Evolutionary conservation across 176 grass and related monocot species (phyloP).

Genomic region (Thalia dealbata): DNA sequence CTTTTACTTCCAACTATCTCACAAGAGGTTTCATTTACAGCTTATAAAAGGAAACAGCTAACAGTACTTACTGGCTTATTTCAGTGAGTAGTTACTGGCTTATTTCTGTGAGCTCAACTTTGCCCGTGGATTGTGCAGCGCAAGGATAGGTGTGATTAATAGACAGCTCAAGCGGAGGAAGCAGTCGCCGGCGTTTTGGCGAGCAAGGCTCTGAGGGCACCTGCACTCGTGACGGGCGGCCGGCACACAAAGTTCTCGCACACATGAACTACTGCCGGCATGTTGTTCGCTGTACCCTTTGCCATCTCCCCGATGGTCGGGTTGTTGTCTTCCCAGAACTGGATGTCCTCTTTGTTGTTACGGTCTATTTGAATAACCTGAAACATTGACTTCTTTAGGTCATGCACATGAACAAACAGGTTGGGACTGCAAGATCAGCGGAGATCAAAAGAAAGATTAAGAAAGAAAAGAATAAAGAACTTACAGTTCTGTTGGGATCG

Average conservation of each 20-base stretch:
- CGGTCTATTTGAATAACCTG: conserved; percentile 12
- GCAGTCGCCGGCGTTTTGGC: conserved; percentile 26
- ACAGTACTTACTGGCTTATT: neutral
- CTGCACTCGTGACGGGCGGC: conserved; percentile 43
- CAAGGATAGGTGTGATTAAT: neutral
- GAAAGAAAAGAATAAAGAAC: conserved; percentile 5
- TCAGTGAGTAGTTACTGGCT: no score
- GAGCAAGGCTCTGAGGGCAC: conserved; percentile 38
- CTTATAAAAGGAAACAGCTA: no score
- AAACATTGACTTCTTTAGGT: neutral
- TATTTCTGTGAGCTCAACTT: neutral
- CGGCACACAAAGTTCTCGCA: conserved; percentile 79
- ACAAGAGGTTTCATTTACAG: neutral
- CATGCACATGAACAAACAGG: no score
- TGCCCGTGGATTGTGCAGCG: neutral
- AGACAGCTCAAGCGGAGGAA: neutral
- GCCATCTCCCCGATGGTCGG: conserved; percentile 1
- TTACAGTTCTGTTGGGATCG: conserved; percentile 81
- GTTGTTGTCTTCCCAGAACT: conserved; percentile 6
- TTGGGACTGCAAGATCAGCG: neutral
- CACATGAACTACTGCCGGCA: conserved; percentile 20
- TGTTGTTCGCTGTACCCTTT: neutral
- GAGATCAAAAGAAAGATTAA: neutral
- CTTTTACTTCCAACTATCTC: neutral
- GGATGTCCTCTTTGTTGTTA: neutral